Evolutionary conservation across 2,329 filamentous ascomycete genomes (phyloP).

Genomic region (Claviceps lovelessii): DNA sequence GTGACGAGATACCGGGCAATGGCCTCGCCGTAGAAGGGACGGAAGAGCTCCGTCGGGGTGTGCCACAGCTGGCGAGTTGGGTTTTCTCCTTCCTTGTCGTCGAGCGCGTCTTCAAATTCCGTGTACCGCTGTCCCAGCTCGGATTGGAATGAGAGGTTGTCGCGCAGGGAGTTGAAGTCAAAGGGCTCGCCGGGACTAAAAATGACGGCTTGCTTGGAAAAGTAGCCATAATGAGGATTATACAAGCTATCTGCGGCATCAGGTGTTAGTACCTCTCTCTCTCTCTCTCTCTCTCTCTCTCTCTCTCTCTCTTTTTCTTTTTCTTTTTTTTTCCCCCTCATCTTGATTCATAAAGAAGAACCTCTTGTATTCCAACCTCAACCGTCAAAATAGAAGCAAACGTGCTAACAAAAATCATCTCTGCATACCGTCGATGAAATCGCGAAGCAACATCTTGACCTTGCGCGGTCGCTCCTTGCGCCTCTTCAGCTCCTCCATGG

Average conservation of each 20-base stretch:
- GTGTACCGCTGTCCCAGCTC: constrained; percentile 68
- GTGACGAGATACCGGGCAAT: constrained; percentile 91
- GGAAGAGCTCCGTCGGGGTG: constrained; percentile 92
- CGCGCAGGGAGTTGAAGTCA: constrained; percentile 64
- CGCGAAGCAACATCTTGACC: constrained; percentile 93
- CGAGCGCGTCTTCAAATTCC: constrained; percentile 78
- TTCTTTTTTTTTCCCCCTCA: not conserved
- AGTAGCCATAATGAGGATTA: constrained; percentile 90
- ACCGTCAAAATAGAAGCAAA: too few relatives aligned
- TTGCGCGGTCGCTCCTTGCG: constrained; percentile 63
- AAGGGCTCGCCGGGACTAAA: constrained; percentile 89
- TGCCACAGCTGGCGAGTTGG: constrained; percentile 89
- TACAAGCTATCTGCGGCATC: constrained; percentile 63
- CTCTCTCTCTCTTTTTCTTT: not conserved
- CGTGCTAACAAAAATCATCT: not conserved
- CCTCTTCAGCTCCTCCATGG: constrained; percentile 59
- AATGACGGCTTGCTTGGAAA: constrained; percentile 91
- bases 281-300: too few relatives aligned
- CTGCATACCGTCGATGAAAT: constrained; percentile 77
- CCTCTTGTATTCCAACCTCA: not conserved
- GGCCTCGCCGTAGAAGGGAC: constrained; percentile 91
- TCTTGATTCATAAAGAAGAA: not conserved
- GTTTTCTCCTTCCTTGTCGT: constrained; percentile 50
- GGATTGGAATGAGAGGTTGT: constrained; percentile 73
- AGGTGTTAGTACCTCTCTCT: constrained; percentile 5